These are phyloP conservation scores for Boletus coffeatus DNA, from an alignment of 1,284 basidiomycete species.

Conservation along the genomic window DNA sequence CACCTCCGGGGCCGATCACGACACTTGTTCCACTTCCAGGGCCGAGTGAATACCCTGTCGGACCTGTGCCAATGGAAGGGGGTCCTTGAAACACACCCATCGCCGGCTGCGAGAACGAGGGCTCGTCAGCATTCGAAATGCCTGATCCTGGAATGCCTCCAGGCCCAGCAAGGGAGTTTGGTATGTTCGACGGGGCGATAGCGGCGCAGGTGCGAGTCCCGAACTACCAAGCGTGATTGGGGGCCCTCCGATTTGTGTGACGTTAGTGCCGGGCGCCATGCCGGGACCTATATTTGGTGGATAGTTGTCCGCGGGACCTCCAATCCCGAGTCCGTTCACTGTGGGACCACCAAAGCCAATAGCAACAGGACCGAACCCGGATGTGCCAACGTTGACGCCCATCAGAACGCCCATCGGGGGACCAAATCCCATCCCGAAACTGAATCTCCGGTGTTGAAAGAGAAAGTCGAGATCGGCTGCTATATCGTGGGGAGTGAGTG, in stretches of 20 bases:
- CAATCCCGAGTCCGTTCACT: constrained; percentile 22
- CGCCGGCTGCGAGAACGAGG: constrained; percentile 23
- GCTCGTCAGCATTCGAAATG: constrained; percentile 14
- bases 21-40: constrained; percentile 22
- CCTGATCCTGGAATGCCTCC: constrained; percentile 9
- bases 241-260: constrained; percentile 11
- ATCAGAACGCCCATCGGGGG: constrained; percentile 25
- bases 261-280: constrained; percentile 9
- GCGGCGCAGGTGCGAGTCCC: constrained; percentile 7
- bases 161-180: constrained; percentile 11
- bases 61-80: constrained; percentile 18
- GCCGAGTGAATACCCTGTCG: constrained; percentile 20
- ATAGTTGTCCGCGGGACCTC: constrained; percentile 17
- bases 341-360: constrained; percentile 19
- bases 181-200: constrained; percentile 5
- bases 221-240: constrained; percentile 10
- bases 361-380: constrained; percentile 19
- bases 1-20: constrained; percentile 23
- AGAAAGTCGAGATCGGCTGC: constrained; percentile 52
- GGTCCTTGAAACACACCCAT: constrained; percentile 31
- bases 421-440: constrained; percentile 28
- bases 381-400: constrained; percentile 16
- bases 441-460: constrained; percentile 37
- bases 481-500: constrained; percentile 47
- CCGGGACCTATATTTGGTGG: constrained; percentile 13